Percentiles rank a stretch among this genome's conserved stretches.
Conservation (phyloP, 129 eudicot genomes). For the Kitagawia praeruptora region DNA sequence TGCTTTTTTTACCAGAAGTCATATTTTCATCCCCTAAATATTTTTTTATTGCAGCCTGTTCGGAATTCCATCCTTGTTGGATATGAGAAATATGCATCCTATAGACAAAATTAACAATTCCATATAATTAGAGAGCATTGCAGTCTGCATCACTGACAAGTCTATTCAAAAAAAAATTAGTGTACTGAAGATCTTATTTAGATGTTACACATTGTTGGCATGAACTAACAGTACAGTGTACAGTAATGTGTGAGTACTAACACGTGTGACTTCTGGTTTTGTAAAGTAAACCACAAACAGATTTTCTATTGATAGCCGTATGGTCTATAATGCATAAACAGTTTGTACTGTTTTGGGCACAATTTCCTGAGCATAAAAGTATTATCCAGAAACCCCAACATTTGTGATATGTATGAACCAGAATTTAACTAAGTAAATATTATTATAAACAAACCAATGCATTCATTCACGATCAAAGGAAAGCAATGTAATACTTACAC, state of each 20-base stretch:
- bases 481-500: slow-evolving; percentile 36
- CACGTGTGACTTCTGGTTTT: background rate
- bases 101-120: background rate
- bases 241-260: background rate
- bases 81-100: slow-evolving; percentile 50
- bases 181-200: background rate
- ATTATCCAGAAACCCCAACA: background rate
- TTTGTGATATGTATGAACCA: background rate
- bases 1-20: slow-evolving; percentile 16
- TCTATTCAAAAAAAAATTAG: background rate
- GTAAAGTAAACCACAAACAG: background rate
- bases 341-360: background rate
- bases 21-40: slow-evolving; percentile 24
- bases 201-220: background rate
- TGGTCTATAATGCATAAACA: background rate
- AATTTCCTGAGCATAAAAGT: background rate
- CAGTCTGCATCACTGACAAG: background rate
- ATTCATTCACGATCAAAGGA: background rate
- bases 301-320: background rate
- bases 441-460: background rate
- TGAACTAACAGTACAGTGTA: background rate
- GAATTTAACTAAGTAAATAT: background rate
- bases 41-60: slow-evolving; percentile 30
- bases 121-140: background rate
- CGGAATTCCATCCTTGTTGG: slow-evolving; percentile 38